Base-by-base conservation (phyloP, 495 filamentous ascomycete species). In the Penicillium chermesinum region DNA sequence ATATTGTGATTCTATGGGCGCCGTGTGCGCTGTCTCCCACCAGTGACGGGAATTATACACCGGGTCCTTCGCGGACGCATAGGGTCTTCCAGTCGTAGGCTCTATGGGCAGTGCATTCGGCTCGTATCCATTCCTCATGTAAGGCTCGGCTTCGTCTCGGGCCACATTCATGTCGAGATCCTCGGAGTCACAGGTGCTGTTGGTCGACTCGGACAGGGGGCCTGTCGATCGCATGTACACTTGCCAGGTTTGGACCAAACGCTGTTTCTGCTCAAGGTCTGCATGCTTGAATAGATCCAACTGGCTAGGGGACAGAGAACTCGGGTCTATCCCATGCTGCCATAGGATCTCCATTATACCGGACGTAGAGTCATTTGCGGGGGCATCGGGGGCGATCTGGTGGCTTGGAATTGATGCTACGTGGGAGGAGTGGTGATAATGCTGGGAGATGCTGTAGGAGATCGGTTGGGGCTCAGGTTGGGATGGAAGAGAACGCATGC, bases 371-470 rank as follows among this genome's bases (percentile, higher is more conserved):
- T 25, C 34, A 13, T 44, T 25, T 33, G 41, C 14, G n/a, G 7
- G 17, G 39, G 15, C 20, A 37, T 21, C 44, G 8, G 50, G 32
- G 20, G 25, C 25, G 25, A 30, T 4, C 25, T 33, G 4, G 45
- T 43, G 18, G 18, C 27, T 36, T 19, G 25, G 15, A n/a, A 18
- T 39, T 15, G 44, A 71, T 10, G 50, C 58, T 63, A 64, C 48
- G 51, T 88, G 84, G 20, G 80, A 64, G 2, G 84, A 86, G 59
- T 89, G 87, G 54, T 84, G 80, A 61, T 89, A 89, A 63, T 89
- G 86, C 52, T 85, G 83, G 10, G 84, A 76, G 52, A 88, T 78
- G 44, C 80, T 84, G 67, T 87, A 88, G 43, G 72, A 71, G 47
- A 79, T 77, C 10, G 27, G 53, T 59, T 32, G 55, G 58, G 40